Evolutionary conservation across 1,284 basidiomycete species (phyloP).

Genomic region (Bjerkandera adusta): DNA sequence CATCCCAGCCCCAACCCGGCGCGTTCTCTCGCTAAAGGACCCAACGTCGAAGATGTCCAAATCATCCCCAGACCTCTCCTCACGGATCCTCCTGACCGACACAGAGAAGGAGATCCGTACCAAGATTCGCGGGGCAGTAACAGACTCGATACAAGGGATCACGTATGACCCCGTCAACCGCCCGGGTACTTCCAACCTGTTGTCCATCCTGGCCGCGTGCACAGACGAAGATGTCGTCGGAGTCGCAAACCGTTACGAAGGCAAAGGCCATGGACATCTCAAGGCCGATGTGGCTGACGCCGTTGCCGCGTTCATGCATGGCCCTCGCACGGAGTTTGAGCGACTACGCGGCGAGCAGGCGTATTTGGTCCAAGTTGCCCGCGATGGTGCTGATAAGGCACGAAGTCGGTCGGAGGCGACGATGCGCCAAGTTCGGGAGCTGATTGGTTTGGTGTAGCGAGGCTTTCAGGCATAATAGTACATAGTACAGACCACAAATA

Average conservation of each 20-base stretch:
- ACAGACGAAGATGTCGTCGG: conserved; percentile 46
- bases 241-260: conserved; percentile 50
- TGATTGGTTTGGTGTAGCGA: conserved; percentile 55
- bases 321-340: conserved; percentile 71
- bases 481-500: not conserved
- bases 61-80: conserved; percentile 77
- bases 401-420: conserved; percentile 57
- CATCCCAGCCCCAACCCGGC: conserved; percentile 65
- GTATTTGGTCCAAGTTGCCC: conserved; percentile 66
- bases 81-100: conserved; percentile 88
- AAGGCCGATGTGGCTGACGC: conserved; percentile 77
- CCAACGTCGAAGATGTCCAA: conserved; percentile 95
- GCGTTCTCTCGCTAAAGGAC: conserved; percentile 84
- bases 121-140: conserved; percentile 84
- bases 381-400: conserved; percentile 65
- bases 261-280: conserved; percentile 63
- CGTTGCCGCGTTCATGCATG: conserved; percentile 65
- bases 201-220: conserved; percentile 76
- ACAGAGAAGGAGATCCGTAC: conserved; percentile 53
- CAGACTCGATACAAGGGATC: conserved; percentile 74
- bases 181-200: conserved; percentile 83
- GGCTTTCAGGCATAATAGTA: too few relatives aligned
- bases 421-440: conserved; percentile 64
- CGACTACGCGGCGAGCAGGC: conserved; percentile 57
- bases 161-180: conserved; percentile 76